Percentiles rank a stretch among this genome's conserved stretches.
Conservation (phyloP, 257 asterid genomes). For the Pogostemon cablin region DNA sequence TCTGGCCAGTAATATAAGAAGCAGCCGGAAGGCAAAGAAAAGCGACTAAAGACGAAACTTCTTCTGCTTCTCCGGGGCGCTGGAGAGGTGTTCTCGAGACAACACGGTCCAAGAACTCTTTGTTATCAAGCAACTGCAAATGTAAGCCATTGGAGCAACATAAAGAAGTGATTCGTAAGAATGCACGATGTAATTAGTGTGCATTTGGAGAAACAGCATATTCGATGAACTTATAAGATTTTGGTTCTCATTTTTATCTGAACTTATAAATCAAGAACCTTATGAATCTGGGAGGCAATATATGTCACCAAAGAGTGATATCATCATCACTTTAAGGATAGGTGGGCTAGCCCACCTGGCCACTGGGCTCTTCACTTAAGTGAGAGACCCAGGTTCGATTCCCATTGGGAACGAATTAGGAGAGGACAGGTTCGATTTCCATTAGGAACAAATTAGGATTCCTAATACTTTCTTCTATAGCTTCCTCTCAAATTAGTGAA, state of each 20-base stretch:
- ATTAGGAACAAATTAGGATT: background rate
- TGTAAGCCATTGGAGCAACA: background rate
- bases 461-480: conserved; percentile 10
- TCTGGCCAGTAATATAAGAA: conserved; percentile 81
- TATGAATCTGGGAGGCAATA: no score
- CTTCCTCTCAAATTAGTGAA: background rate
- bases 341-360: no score
- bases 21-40: conserved; percentile 90
- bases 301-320: no score
- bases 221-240: background rate
- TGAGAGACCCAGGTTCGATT: no score
- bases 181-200: background rate
- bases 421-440: no score
- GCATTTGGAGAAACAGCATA: background rate
- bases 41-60: conserved; percentile 82
- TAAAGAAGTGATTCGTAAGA: background rate
- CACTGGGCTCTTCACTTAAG: no score
- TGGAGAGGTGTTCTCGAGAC: conserved; percentile 71
- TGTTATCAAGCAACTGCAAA: conserved; percentile 67
- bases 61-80: conserved; percentile 80
- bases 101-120: conserved; percentile 59
- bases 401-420: no score
- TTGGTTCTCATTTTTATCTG: no score
- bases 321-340: no score
- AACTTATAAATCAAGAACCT: no score